These are phyloP conservation scores for Mangifera indica DNA, from an alignment of 345 rosid genomes.

Conservation along the genomic window DNA sequence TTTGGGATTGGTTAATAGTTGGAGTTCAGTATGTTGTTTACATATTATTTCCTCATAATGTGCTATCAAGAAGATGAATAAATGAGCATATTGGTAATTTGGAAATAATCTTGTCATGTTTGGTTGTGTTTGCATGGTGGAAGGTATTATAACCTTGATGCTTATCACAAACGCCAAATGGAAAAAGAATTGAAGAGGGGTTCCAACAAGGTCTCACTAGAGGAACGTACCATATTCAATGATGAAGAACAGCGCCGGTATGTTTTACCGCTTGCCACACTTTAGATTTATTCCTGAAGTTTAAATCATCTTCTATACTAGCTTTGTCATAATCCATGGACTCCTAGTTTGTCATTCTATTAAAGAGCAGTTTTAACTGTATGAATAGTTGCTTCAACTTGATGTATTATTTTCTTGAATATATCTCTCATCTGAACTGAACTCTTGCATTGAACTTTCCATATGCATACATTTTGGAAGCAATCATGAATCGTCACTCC, in stretches of 20 bases:
- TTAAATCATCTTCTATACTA: not conserved
- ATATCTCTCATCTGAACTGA: not conserved
- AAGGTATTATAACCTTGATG: slow-evolving; percentile 90
- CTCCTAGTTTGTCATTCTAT: not conserved
- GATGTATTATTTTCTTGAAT: not conserved
- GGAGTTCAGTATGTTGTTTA: not conserved
- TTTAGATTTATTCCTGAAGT: not conserved
- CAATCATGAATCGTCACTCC: not conserved
- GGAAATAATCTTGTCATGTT: not conserved
- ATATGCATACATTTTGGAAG: not conserved
- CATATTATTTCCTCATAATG: not conserved
- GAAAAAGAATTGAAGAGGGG: slow-evolving; percentile 65
- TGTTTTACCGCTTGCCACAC: slow-evolving; percentile 11
- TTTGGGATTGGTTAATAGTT: not conserved
- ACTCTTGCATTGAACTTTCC: not conserved
- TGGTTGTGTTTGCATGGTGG: slow-evolving; percentile 19
- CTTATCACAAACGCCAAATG: slow-evolving; percentile 67
- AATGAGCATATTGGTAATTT: not conserved
- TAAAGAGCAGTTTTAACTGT: not conserved
- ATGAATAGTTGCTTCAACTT: not conserved
- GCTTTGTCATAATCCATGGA: not conserved
- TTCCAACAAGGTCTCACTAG: slow-evolving; percentile 48
- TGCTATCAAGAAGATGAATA: not conserved
- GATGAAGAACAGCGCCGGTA: slow-evolving; percentile 97
- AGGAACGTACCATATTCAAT: slow-evolving; percentile 85